These are phyloP conservation scores for Carex kokanica DNA, from an alignment of 176 grass and related monocot species.

Conservation along the genomic window DNA sequence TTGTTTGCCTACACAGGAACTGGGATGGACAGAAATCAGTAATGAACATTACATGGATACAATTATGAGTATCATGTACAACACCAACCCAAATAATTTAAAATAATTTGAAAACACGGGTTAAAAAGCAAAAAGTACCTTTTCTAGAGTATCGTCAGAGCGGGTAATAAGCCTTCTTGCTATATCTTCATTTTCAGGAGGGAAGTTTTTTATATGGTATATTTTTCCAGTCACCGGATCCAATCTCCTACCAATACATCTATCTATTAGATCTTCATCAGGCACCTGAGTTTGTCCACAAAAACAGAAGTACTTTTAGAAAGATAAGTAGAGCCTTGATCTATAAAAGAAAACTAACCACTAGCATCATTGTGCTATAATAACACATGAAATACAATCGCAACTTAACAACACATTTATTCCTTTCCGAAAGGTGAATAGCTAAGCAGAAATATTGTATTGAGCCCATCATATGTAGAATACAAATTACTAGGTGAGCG, in stretches of 20 bases:
- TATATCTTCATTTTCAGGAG: conserved; percentile 78
- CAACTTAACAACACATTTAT: neutral
- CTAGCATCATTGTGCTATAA: neutral
- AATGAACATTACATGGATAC: neutral
- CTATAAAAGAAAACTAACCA: neutral
- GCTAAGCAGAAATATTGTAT: neutral
- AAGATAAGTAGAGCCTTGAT: conserved; percentile 18
- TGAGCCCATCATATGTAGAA: conserved; percentile 3
- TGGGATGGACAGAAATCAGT: neutral
- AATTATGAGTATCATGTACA: neutral
- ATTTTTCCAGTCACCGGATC: conserved; percentile 86
- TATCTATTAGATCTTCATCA: conserved; percentile 81
- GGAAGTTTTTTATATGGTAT: conserved; percentile 81
- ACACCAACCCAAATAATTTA: neutral
- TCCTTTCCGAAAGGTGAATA: neutral
- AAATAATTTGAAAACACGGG: neutral
- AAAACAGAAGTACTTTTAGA: conserved; percentile 25
- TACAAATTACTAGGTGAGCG: neutral
- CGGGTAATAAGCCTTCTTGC: conserved; percentile 60
- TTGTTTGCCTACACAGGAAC: neutral
- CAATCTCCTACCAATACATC: conserved; percentile 93
- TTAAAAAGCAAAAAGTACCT: conserved; percentile 40
- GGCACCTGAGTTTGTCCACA: conserved; percentile 66
- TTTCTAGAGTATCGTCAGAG: conserved; percentile 74
- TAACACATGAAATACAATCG: conserved; percentile 4